Evolutionary conservation across 1,284 basidiomycete species (phyloP).

Genomic region (Abortiporus biennis): DNA sequence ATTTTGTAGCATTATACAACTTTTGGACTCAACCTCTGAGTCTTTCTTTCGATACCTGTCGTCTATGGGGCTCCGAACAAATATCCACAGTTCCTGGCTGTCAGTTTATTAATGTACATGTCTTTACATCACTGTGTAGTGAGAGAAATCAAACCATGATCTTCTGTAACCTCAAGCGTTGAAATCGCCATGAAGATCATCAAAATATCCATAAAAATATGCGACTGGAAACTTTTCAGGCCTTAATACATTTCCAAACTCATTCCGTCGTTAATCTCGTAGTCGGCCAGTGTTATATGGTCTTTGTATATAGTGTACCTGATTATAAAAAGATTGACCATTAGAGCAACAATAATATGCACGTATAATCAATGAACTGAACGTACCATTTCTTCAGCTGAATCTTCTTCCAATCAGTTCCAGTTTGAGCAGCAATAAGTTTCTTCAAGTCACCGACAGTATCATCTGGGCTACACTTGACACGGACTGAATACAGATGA

Average conservation of each 20-base stretch:
- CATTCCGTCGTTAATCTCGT: slow-evolving; percentile 94
- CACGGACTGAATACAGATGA: slow-evolving; percentile 58
- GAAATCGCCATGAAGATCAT: neutral
- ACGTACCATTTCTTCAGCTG: slow-evolving; percentile 93
- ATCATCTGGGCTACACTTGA: slow-evolving; percentile 92
- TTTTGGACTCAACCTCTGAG: no score
- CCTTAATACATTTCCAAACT: slow-evolving; percentile 90
- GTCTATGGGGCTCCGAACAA: no score
- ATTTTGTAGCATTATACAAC: no score
- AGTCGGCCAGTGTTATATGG: slow-evolving; percentile 90
- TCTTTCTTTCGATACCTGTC: no score
- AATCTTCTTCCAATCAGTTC: slow-evolving; percentile 84
- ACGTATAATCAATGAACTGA: neutral
- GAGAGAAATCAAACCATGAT: no score
- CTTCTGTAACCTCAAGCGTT: no score
- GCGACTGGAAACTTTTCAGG: no score
- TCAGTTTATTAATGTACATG: no score
- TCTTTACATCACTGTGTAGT: no score
- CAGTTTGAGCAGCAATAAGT: slow-evolving; percentile 94
- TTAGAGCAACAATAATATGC: no score
- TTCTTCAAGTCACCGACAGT: slow-evolving; percentile 97
- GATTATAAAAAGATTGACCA: slow-evolving; percentile 4
- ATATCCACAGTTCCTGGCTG: no score
- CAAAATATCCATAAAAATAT: no score
- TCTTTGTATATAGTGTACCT: slow-evolving; percentile 94